A percentile compares a stretch with the other conserved stretches of the same genome.
These are phyloP conservation scores for Cutaneotrichosporon dermatis DNA, from an alignment of 1,284 basidiomycete species.

Conservation along the genomic window DNA sequence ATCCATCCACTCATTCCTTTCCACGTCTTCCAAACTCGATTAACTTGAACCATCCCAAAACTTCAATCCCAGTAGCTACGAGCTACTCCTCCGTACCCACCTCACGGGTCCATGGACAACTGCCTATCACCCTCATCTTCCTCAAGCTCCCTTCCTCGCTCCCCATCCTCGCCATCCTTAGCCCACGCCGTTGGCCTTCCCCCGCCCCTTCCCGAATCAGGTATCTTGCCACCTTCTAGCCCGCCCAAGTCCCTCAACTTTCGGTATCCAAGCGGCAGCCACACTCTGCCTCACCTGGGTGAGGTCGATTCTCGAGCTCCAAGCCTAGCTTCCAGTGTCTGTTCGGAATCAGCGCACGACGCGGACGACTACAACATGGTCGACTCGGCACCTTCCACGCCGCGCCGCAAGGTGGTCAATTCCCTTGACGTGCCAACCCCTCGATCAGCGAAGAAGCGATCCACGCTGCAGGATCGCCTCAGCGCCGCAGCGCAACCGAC, in stretches of 20 bases:
- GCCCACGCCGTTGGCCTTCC: slow-evolving; percentile 12
- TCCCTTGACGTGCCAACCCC: slow-evolving; percentile 15
- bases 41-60: neutral
- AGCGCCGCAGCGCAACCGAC: slow-evolving; percentile 7
- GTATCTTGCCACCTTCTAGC: slow-evolving; percentile 2
- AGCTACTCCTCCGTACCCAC: neutral
- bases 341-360: no score
- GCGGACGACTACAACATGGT: neutral
- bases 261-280: neutral
- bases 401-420: slow-evolving; percentile 19
- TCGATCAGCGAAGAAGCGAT: slow-evolving; percentile 22
- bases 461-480: slow-evolving; percentile 30
- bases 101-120: slow-evolving; percentile 1
- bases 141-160: neutral
- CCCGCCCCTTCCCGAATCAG: slow-evolving; percentile 6
- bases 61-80: neutral
- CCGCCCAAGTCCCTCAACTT: slow-evolving; percentile 1
- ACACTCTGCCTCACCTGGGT: slow-evolving; percentile 3
- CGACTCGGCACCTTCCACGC: slow-evolving; percentile 5
- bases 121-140: neutral
- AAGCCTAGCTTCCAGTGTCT: no score
- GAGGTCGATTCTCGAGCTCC: slow-evolving; percentile 6
- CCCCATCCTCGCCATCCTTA: slow-evolving; percentile 8
- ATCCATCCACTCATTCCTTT: neutral
- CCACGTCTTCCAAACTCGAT: neutral